Percentiles rank a stretch among this genome's conserved stretches.
phyloP scores from a whole-genome alignment of 2,329 filamentous ascomycete genomes.

The Fusarium odoratissimum region DNA sequence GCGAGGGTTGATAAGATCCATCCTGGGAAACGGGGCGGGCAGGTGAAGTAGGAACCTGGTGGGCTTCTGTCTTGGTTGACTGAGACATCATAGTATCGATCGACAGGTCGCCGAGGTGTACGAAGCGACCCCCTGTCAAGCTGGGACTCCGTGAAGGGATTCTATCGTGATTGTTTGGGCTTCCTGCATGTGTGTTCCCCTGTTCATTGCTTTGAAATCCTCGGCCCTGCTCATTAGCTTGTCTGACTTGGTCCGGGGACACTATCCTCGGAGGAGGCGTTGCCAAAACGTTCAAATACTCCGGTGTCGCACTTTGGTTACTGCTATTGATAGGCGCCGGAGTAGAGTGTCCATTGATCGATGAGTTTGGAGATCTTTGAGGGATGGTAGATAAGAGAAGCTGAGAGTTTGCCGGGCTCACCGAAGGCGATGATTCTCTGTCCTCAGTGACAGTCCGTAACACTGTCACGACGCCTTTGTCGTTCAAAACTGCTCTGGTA shows the following conservation, averaged over 20 bases:
- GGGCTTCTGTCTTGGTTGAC: slow-evolving; percentile 2
- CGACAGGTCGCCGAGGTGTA: slow-evolving; percentile 36
- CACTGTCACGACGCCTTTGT: slow-evolving; percentile 53
- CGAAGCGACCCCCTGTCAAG: slow-evolving; percentile 36
- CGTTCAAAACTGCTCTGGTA: slow-evolving; percentile 48
- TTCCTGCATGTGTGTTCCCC: background rate
- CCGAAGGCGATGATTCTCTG: slow-evolving; percentile 31
- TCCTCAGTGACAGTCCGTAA: slow-evolving; percentile 48
- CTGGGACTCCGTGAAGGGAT: slow-evolving; percentile 45
- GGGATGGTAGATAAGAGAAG: slow-evolving; percentile 10
- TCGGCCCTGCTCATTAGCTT: slow-evolving; percentile 33
- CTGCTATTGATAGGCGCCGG: slow-evolving; percentile 24
- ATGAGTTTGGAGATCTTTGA: slow-evolving; percentile 7
- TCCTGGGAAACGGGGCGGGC: slow-evolving; percentile 17
- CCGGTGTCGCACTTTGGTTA: slow-evolving; percentile 24
- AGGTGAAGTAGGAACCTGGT: slow-evolving; percentile 10
- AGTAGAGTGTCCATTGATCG: slow-evolving; percentile 2
- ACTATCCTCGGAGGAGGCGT: slow-evolving; percentile 37
- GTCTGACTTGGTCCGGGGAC: slow-evolving; percentile 38
- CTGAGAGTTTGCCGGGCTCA: slow-evolving; percentile 23
- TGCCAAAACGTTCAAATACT: slow-evolving; percentile 41
- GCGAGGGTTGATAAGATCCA: slow-evolving; percentile 19
- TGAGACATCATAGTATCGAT: slow-evolving; percentile 46
- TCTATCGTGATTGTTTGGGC: slow-evolving; percentile 1
- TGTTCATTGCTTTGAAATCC: slow-evolving; percentile 25